A percentile compares a stretch with the other conserved stretches of the same genome.
These are phyloP conservation scores for Sporisorium scitamineum DNA, from an alignment of 1,284 basidiomycete species.

Conservation along the genomic window DNA sequence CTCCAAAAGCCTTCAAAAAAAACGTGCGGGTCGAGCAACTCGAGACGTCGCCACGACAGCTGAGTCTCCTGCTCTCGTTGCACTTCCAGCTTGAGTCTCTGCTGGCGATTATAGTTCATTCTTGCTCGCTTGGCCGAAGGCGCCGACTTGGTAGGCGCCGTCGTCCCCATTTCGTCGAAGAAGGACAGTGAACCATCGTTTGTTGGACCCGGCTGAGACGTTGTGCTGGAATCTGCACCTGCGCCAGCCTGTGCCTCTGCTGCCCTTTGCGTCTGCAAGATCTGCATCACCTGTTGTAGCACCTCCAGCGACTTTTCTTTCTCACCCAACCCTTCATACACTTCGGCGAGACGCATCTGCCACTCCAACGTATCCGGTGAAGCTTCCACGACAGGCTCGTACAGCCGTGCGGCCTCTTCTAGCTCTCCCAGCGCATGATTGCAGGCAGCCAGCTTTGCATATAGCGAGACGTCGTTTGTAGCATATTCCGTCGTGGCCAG, in stretches of 20 bases:
- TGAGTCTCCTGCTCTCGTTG: constrained; percentile 65
- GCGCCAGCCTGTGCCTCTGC: constrained; percentile 8
- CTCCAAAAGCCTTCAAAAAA: constrained; percentile 63
- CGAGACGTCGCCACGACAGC: constrained; percentile 54
- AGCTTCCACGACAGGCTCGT: constrained; percentile 76
- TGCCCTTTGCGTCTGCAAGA: constrained; percentile 28
- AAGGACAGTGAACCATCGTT: constrained; percentile 45
- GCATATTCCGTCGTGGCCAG: constrained; percentile 35
- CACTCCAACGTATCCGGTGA: constrained; percentile 80
- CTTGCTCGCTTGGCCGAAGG: constrained; percentile 29
- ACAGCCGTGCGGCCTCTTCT: constrained; percentile 52
- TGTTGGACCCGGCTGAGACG: background rate
- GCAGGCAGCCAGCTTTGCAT: constrained; percentile 61
- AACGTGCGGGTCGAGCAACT: constrained; percentile 53
- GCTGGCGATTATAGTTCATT: constrained; percentile 43
- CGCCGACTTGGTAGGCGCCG: constrained; percentile 8
- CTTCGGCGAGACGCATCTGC: constrained; percentile 76
- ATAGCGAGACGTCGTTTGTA: constrained; percentile 53
- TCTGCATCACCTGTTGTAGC: constrained; percentile 77
- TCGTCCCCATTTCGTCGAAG: constrained; percentile 55
- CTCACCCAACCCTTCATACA: constrained; percentile 83
- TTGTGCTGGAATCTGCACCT: background rate
- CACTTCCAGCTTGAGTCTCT: constrained; percentile 52
- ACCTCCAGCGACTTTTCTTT: constrained; percentile 84
- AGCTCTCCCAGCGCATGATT: constrained; percentile 54